A percentile compares a stretch with the other conserved stretches of the same genome.
Conservation (phyloP, 1,284 basidiomycete genomes). For the Retiboletus fuscus region DNA sequence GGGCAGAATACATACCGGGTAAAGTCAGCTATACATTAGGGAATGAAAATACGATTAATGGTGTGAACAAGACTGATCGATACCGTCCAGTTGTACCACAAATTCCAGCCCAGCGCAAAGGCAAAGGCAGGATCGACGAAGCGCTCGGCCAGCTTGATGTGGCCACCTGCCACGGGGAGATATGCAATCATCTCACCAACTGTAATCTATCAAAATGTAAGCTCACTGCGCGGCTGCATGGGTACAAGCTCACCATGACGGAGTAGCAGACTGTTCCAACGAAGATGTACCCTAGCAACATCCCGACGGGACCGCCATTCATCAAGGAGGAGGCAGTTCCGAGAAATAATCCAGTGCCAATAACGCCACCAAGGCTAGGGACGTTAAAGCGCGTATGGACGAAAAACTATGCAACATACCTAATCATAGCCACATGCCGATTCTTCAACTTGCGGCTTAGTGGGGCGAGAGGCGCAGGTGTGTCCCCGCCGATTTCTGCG, state of each 20-base stretch:
- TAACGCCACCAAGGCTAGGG: conserved; percentile 54
- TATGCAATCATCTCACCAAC: conserved; percentile 51
- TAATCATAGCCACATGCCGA: conserved; percentile 44
- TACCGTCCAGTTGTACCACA: conserved; percentile 68
- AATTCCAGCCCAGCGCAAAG: conserved; percentile 76
- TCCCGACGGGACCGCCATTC: conserved; percentile 43
- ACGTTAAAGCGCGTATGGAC: not conserved
- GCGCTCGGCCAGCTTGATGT: conserved; percentile 73
- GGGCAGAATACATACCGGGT: conserved; percentile 31
- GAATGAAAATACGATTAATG: not conserved
- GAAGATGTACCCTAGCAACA: conserved; percentile 47
- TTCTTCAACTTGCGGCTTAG: conserved; percentile 42
- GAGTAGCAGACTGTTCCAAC: conserved; percentile 46
- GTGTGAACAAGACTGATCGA: conserved; percentile 44
- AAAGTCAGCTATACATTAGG: conserved; percentile 33
- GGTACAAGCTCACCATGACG: conserved; percentile 32
- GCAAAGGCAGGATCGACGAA: conserved; percentile 78
- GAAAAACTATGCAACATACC: conserved; percentile 20
- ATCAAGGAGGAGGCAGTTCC: conserved; percentile 45
- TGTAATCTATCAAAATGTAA: conserved; percentile 30
- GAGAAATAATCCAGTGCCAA: conserved; percentile 61
- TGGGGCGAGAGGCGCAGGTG: not conserved
- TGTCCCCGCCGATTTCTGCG: not conserved
- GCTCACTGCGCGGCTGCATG: not conserved
- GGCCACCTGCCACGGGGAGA: conserved; percentile 63